Base-by-base conservation (phyloP, 768 basidiomycete genomes). In the Russula ochroleuca region DNA sequence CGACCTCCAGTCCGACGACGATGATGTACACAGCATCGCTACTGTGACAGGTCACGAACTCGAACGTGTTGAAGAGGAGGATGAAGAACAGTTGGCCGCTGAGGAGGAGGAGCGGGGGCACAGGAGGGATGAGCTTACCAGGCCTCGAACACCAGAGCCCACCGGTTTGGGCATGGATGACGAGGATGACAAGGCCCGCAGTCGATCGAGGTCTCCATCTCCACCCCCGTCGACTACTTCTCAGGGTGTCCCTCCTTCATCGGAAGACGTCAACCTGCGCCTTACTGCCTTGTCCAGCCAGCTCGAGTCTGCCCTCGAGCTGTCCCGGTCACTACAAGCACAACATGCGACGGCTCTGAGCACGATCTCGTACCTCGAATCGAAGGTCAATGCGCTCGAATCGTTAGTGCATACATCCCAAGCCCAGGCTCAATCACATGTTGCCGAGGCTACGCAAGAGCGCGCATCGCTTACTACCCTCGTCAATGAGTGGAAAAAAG, bases 121-220 rank as follows among this genome's bases (percentile, higher is more conserved):
- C 59, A 72, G 76, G 61, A 76, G 79, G 51, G 80, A 82, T 50
- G 85, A 85, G 68, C 75, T 86, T 23, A 87, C 86, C 2, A 79
- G 90, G 47, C 92, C 91, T 4, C 78, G 81, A 8, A 94, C 93
- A 7, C 92, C 92, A 0, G 92, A 94, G 70, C 92, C 91, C 5
- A 84, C 83, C 13, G 78, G 78, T 53, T 81, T 81, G 75, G 81
- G 81, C 43, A 79, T 82, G 75, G 70, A 72, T 52, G 81, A 72
- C 56, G 79, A 78, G 40, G 76, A 78, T 52, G 78, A 82, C 52
- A 78, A 83, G 9, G 73, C 77, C 21, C 73, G 72, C 55, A 55
- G 57, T 25, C 57, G 68, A 17, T 50, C 67, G 23, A 69, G 69
- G 50, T 72, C 72, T 2, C 68, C 69, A 21, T 70, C 72, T 48